phyloP scores from a whole-genome alignment of 1,139 yeast genomes.

The Yamadazyma sp. region DNA sequence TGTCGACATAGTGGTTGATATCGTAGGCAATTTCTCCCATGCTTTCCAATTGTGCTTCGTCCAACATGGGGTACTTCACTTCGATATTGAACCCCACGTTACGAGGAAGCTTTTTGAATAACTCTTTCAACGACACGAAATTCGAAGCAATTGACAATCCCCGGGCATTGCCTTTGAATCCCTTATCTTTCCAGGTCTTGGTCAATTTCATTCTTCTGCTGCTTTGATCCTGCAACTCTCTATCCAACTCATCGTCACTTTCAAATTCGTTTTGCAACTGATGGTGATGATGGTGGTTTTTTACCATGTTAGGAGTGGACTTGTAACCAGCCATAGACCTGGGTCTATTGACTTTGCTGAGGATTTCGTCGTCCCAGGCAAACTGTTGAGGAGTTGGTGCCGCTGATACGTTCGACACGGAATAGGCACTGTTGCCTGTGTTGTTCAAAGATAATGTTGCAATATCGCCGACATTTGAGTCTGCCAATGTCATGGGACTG shows the following conservation, averaged over 20 bases:
- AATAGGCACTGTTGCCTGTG: conserved; percentile 8
- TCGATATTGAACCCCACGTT: conserved; percentile 93
- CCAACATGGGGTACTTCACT: conserved; percentile 93
- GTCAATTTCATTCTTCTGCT: conserved; percentile 80
- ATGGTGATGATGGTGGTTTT: conserved; percentile 7
- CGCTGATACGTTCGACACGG: conserved; percentile 9
- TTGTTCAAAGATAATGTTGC: conserved; percentile 9
- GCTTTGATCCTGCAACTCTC: conserved; percentile 39
- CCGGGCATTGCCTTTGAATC: conserved; percentile 87
- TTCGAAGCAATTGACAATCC: conserved; percentile 90
- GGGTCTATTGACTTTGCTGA: conserved; percentile 36
- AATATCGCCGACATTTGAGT: conserved; percentile 12
- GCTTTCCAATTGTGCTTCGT: conserved; percentile 86
- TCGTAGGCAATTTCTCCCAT: conserved; percentile 86
- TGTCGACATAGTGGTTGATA: conserved; percentile 82
- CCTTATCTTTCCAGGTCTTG: conserved; percentile 80
- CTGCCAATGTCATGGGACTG: conserved; percentile 10
- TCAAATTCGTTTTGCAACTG: conserved; percentile 11
- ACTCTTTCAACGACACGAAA: conserved; percentile 83
- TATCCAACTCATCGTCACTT: conserved; percentile 35
- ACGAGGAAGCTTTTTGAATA: conserved; percentile 77
- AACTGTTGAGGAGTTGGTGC: conserved; percentile 15
- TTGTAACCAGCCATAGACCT: conserved; percentile 42
- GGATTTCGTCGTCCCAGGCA: conserved; percentile 40
- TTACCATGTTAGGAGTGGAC: conserved; percentile 26